Conservation (phyloP, 2,329 filamentous ascomycete genomes). For the Plenodomus lindquistii region DNA sequence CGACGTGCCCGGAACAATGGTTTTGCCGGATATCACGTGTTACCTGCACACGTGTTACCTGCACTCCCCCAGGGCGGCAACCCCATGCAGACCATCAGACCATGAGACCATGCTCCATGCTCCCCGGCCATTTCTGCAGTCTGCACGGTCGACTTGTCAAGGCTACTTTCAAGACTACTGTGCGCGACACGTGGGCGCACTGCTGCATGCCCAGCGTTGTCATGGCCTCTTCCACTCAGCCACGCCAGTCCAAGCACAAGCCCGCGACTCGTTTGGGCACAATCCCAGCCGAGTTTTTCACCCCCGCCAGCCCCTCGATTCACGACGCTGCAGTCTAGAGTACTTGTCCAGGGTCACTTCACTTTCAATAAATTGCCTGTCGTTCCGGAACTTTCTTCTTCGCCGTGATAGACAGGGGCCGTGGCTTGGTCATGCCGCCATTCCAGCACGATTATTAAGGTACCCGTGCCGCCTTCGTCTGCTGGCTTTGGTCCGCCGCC, state of each 20-base stretch:
- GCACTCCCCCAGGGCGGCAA: too few species aligned
- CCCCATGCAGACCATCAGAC: too few species aligned
- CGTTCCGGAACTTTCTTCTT: not conserved
- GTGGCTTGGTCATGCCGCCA: conserved; percentile 7
- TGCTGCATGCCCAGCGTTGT: too few species aligned
- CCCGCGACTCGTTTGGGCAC: too few species aligned
- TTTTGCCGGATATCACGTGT: too few species aligned
- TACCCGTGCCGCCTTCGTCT: conserved; percentile 18
- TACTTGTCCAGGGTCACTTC: conserved; percentile 10
- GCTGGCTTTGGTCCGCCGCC: conserved; percentile 3
- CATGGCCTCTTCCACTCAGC: not conserved
- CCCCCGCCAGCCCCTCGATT: not conserved
- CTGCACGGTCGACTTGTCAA: too few species aligned
- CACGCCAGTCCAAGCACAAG: not conserved
- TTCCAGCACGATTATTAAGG: conserved; percentile 22
- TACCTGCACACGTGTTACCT: too few species aligned
- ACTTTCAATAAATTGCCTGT: conserved; percentile 1
- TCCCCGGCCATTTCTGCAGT: too few species aligned
- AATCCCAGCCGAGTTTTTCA: not conserved
- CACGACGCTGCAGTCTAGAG: not conserved
- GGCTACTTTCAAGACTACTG: too few species aligned
- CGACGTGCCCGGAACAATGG: conserved; percentile 13
- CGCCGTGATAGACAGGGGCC: conserved; percentile 14
- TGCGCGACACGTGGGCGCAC: too few species aligned
- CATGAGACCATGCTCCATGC: too few species aligned